A percentile compares a stretch with the other conserved stretches of the same genome.
Evolutionary conservation across 495 filamentous ascomycete species (phyloP).

Genomic region (Hypoxylon rickii): DNA sequence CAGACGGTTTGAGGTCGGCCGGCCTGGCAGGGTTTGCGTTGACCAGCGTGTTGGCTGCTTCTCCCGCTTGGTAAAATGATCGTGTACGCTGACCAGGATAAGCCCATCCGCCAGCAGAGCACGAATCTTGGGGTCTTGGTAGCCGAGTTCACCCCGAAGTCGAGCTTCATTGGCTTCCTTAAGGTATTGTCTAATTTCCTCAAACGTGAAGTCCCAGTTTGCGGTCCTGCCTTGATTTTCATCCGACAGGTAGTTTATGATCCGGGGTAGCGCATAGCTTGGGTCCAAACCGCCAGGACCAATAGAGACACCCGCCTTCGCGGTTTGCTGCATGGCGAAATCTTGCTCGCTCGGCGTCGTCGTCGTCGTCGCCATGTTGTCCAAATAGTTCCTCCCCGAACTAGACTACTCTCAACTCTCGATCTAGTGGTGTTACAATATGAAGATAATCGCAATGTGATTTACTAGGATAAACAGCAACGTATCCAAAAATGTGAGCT

Average conservation of each 20-base stretch:
- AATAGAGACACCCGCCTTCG: background rate
- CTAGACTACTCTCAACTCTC: background rate
- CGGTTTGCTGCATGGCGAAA: background rate
- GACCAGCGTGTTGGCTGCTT: slow-evolving; percentile 25
- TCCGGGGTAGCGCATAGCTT: slow-evolving; percentile 10
- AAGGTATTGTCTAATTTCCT: slow-evolving; percentile 22
- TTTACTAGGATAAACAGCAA: background rate
- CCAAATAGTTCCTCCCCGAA: background rate
- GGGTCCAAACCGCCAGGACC: slow-evolving; percentile 24
- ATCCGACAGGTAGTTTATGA: slow-evolving; percentile 29
- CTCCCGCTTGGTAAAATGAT: background rate
- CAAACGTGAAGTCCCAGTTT: slow-evolving; percentile 11
- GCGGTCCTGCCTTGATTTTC: slow-evolving; percentile 22
- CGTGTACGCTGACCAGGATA: slow-evolving; percentile 23
- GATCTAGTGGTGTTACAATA: background rate
- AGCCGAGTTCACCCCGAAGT: slow-evolving; percentile 30
- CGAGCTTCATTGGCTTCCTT: slow-evolving; percentile 17
- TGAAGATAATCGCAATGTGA: no score
- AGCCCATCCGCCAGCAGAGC: slow-evolving; percentile 25
- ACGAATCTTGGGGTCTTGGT: slow-evolving; percentile 3
- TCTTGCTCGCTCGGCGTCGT: background rate
- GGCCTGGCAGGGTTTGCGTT: slow-evolving; percentile 6
- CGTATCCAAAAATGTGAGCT: slow-evolving; percentile 5
- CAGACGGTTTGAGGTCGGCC: slow-evolving; percentile 19
- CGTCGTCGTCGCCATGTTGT: background rate